Conservation (phyloP, 768 basidiomycete genomes). For the Porphyrellus cyaneotinctus region DNA sequence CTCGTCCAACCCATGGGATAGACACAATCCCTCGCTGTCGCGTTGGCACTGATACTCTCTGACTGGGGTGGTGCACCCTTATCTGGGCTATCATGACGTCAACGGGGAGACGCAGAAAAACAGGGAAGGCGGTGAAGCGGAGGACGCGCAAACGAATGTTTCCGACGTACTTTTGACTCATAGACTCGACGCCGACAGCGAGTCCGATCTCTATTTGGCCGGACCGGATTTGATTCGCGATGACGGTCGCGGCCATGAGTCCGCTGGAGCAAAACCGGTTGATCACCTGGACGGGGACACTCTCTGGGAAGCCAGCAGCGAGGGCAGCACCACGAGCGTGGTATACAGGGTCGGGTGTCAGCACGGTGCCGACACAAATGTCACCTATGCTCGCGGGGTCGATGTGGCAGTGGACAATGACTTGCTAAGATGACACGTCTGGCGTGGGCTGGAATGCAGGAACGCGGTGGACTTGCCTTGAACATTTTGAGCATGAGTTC, state of each 20-base stretch:
- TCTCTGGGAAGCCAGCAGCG: conserved; percentile 78
- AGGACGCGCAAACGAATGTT: neutral
- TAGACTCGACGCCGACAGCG: conserved; percentile 81
- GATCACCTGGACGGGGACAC: conserved; percentile 66
- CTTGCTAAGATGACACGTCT: conserved; percentile 40
- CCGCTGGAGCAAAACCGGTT: conserved; percentile 85
- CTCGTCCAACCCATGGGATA: conserved; percentile 89
- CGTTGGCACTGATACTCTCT: conserved; percentile 54
- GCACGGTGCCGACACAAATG: conserved; percentile 76
- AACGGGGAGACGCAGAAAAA: neutral
- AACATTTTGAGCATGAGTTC: conserved; percentile 81
- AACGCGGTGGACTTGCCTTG: conserved; percentile 41
- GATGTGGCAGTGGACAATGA: conserved; percentile 53
- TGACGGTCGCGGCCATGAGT: conserved; percentile 76
- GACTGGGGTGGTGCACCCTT: conserved; percentile 56
- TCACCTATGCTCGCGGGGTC: conserved; percentile 68
- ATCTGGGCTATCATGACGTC: conserved; percentile 48
- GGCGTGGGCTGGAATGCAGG: neutral
- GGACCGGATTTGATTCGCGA: conserved; percentile 69
- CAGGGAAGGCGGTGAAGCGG: too few species aligned
- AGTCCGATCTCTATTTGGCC: conserved; percentile 82
- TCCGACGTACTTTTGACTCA: conserved; percentile 64
- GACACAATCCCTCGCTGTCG: conserved; percentile 55
- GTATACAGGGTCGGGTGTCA: conserved; percentile 61
- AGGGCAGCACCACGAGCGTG: conserved; percentile 71